phyloP scores from a whole-genome alignment of 2,329 filamentous ascomycete genomes.

The Drechslerella coelobrocha region DNA sequence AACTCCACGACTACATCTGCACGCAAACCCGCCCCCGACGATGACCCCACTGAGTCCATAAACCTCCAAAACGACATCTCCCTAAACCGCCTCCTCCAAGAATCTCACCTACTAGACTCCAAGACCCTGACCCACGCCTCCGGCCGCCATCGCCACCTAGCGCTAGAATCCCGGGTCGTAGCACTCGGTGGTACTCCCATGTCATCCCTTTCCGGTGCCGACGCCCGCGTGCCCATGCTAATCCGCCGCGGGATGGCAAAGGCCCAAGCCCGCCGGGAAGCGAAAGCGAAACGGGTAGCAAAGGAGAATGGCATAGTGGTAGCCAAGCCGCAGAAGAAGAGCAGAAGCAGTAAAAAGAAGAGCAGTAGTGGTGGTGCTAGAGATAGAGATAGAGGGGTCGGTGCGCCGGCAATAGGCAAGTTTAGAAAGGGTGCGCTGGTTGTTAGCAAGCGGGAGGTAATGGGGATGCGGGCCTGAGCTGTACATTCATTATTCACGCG shows the following conservation, averaged over 20 bases:
- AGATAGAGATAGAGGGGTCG: constrained; percentile 69
- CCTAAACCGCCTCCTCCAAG: constrained; percentile 84
- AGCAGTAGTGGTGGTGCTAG: constrained; percentile 45
- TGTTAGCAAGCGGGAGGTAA: constrained; percentile 78
- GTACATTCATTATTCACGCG: not conserved
- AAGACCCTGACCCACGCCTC: constrained; percentile 60
- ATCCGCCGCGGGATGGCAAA: constrained; percentile 82
- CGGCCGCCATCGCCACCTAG: constrained; percentile 79
- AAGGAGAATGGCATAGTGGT: constrained; percentile 89
- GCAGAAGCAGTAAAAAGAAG: constrained; percentile 58
- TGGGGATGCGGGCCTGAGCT: constrained; percentile 68
- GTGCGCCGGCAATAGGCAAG: constrained; percentile 75
- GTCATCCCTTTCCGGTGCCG: constrained; percentile 62
- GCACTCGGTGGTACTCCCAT: constrained; percentile 78
- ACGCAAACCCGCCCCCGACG: constrained; percentile 19
- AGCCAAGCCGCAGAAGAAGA: constrained; percentile 65
- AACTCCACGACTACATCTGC: constrained; percentile 1
- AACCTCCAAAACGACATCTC: constrained; percentile 70
- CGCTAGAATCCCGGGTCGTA: constrained; percentile 82
- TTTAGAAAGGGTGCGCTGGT: constrained; percentile 80
- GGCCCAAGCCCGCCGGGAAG: constrained; percentile 71
- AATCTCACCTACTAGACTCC: constrained; percentile 83
- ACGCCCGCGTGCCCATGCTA: constrained; percentile 87
- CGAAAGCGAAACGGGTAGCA: constrained; percentile 76
- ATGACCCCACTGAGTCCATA: constrained; percentile 12